These are phyloP conservation scores for Handroanthus guayacan DNA, from an alignment of 257 asterid species.

Conservation along the genomic window DNA sequence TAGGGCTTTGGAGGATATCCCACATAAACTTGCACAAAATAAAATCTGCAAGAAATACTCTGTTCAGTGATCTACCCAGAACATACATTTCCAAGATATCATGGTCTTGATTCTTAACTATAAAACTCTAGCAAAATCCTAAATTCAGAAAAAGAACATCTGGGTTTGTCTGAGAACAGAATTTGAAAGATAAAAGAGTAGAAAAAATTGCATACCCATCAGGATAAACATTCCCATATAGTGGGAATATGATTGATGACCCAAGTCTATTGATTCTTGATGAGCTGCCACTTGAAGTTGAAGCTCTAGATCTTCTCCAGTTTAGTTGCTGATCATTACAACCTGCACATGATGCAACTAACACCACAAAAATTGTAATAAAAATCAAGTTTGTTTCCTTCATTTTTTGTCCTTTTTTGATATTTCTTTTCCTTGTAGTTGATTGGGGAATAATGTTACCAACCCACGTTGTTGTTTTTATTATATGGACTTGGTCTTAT, in stretches of 20 bases:
- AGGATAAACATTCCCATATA: slow-evolving; percentile 91
- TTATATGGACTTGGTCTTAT: slow-evolving; percentile 31
- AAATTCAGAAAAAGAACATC: slow-evolving; percentile 15
- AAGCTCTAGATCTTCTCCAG: slow-evolving; percentile 65
- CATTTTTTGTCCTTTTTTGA: slow-evolving; percentile 43
- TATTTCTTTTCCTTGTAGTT: not conserved
- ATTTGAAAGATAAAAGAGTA: slow-evolving; percentile 5
- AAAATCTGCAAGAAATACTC: slow-evolving; percentile 63
- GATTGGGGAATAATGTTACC: not conserved
- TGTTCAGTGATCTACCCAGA: not conserved
- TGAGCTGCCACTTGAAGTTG: slow-evolving; percentile 45
- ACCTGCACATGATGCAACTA: slow-evolving; percentile 53
- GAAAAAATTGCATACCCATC: slow-evolving; percentile 62
- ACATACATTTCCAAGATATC: not conserved
- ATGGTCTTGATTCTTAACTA: not conserved
- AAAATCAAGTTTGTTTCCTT: slow-evolving; percentile 39
- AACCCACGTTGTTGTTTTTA: slow-evolving; percentile 25
- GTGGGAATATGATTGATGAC: slow-evolving; percentile 70
- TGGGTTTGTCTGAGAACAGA: slow-evolving; percentile 11
- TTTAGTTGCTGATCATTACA: slow-evolving; percentile 54
- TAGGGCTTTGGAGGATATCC: slow-evolving; percentile 93
- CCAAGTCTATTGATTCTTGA: slow-evolving; percentile 46
- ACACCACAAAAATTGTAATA: slow-evolving; percentile 42
- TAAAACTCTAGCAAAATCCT: not conserved
- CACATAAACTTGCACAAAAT: slow-evolving; percentile 76